Evolutionary conservation across 2,329 filamentous ascomycete genomes (phyloP).

Genomic region (Nigrograna mackinnonii): DNA sequence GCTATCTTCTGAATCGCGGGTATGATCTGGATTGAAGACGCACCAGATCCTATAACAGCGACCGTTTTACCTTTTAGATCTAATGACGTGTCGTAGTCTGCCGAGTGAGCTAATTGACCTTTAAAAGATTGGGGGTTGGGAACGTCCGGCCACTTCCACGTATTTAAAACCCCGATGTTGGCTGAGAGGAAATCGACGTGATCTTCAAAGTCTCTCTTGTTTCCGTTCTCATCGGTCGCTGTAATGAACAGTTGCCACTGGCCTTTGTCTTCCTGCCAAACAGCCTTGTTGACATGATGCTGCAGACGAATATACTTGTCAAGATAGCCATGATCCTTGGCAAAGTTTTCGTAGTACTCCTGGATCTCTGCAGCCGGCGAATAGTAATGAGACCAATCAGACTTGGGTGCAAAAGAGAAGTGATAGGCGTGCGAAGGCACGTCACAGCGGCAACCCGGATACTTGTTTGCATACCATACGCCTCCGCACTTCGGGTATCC

Average conservation of each 20-base stretch:
- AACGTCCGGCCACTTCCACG: conserved; percentile 3
- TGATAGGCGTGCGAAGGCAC: conserved; percentile 27
- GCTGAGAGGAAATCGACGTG: conserved; percentile 22
- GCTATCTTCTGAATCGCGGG: background rate
- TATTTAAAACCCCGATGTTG: conserved; percentile 4
- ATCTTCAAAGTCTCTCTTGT: conserved; percentile 35
- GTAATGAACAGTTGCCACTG: conserved; percentile 16
- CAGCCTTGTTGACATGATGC: conserved; percentile 28
- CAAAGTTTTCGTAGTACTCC: conserved; percentile 35
- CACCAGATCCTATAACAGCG: conserved; percentile 2
- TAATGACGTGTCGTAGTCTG: conserved; percentile 2
- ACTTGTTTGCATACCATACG: conserved; percentile 40
- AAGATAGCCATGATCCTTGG: conserved; percentile 32
- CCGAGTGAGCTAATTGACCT: conserved; percentile 4
- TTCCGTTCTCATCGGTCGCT: background rate
- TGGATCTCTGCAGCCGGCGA: background rate
- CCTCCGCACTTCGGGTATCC: conserved; percentile 38
- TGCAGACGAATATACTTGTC: conserved; percentile 34
- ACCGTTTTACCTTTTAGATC: conserved; percentile 1
- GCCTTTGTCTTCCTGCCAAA: conserved; percentile 42
- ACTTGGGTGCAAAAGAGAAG: conserved; percentile 41
- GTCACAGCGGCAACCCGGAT: conserved; percentile 38
- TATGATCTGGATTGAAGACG: conserved; percentile 1
- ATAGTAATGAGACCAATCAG: conserved; percentile 17
- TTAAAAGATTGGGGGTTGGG: background rate